A percentile compares a stretch with the other conserved stretches of the same genome.
Evolutionary conservation across 768 basidiomycete genomes (phyloP).

Genomic region (Dendrothele bispora): DNA sequence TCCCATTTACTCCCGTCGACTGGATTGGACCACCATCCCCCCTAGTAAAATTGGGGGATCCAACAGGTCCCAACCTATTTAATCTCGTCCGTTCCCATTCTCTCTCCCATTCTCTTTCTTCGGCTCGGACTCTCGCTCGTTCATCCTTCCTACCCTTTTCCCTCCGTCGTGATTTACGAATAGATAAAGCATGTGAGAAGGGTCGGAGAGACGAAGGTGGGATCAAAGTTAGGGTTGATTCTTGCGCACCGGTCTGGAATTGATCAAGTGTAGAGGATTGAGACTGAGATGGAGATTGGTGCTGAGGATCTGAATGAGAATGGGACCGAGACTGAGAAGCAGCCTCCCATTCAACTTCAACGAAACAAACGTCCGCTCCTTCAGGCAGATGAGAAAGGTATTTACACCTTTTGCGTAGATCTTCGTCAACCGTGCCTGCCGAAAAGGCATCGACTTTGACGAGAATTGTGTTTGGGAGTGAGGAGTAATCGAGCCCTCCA

Average conservation of each 20-base stretch:
- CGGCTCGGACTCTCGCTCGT: constrained; percentile 73
- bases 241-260: no score
- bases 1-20: no score
- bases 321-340: no score
- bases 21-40: no score
- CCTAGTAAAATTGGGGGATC: no score
- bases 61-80: no score
- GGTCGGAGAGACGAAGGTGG: no score
- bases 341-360: constrained; percentile 80
- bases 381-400: constrained; percentile 93
- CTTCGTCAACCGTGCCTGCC: constrained; percentile 86
- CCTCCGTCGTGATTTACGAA: constrained; percentile 69
- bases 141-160: constrained; percentile 89
- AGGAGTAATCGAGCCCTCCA: constrained; percentile 75
- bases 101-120: constrained; percentile 74
- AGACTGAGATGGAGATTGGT: no score
- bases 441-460: constrained; percentile 77
- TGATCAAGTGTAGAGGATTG: no score
- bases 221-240: constrained; percentile 85
- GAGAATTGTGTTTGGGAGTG: constrained; percentile 81
- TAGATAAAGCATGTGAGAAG: constrained; percentile 72
- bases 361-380: constrained; percentile 89
- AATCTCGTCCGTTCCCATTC: no score
- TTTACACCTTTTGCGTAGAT: constrained; percentile 91
- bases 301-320: no score